These are phyloP conservation scores for Macrophomina phaseolina DNA, from an alignment of 2,329 filamentous ascomycete species.

Conservation along the genomic window DNA sequence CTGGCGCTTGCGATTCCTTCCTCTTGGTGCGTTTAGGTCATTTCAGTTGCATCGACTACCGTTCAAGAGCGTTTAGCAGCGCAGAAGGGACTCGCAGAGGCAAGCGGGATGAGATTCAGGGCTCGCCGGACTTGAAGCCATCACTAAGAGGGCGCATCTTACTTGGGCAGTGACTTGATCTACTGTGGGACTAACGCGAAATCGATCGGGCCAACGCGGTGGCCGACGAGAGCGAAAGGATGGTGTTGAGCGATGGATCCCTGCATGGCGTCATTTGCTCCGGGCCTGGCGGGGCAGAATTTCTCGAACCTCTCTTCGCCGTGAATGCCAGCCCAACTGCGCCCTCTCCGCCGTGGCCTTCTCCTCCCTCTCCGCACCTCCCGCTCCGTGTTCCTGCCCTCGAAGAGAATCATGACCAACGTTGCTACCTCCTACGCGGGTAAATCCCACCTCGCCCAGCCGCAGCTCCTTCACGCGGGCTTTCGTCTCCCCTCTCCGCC, in stretches of 20 bases:
- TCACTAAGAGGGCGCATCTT: no score
- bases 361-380: not conserved
- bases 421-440: constrained; percentile 27
- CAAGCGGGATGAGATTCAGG: no score
- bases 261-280: constrained; percentile 23
- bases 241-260: constrained; percentile 18
- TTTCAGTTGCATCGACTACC: no score
- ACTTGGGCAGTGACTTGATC: no score
- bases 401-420: constrained; percentile 28
- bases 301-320: constrained; percentile 5
- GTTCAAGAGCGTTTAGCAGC: no score
- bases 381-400: constrained; percentile 19
- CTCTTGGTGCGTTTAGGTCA: no score
- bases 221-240: not conserved
- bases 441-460: not conserved
- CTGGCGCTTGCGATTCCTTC: no score
- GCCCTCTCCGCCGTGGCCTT: not conserved
- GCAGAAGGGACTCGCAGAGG: no score
- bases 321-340: constrained; percentile 10
- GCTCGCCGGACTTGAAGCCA: no score
- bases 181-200: no score
- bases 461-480: not conserved
- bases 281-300: constrained; percentile 20
- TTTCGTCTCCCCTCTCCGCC: not conserved
- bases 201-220: no score